Base-by-base conservation (phyloP, 306 rosid genomes). In the Arachis hypogaea region DNA sequence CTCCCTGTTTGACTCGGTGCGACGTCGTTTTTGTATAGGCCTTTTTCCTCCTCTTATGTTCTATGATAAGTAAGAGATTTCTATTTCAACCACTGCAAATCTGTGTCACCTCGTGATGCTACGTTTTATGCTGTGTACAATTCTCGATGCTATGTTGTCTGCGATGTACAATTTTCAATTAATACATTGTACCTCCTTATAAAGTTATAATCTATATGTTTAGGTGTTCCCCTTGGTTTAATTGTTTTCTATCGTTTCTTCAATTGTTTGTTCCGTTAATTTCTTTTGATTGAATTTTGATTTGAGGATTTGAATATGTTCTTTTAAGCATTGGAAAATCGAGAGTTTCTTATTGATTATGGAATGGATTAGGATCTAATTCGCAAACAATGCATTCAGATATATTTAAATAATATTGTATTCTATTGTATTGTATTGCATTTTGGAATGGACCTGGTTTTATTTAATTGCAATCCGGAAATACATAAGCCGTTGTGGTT, bases 1-100 rank as follows among this genome's bases (percentile, higher is more conserved):
- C 84, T 83, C 66, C 87, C 84, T 29, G 89, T 90, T 73, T 90
- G 85, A 90, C 9, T 1, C 16, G 1, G 8, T 1, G 49, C 72
- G 72, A 55, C 44, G 59, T 41, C 80, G 58, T 73, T 12, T 11
- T 50, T 85, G 82, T 80, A 80, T 70, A 79, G 29, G 43, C 46
- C 71, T 77, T 80, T 84, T 77, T 55, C 73, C 44, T 79, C 56
- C 50, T 69, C 51, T 46, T 50, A 41, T 10, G n/a, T 61, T 6
- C 29, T 3, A 65, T 70, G 83, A 59, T 3, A 33, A 64, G 56
- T 55, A 60, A 77, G 74, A 47, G 75, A 36, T 69, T 7, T 10
- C 2, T 40, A 8, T 80, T 74, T 74, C 41, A 28, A 44, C 45
- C 68, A 66, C 42, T 75, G 60, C 38, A 33, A 33, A n/a, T 14